Conservation (phyloP, 2,329 filamentous ascomycete genomes). For the Aureobasidium sp. region DNA sequence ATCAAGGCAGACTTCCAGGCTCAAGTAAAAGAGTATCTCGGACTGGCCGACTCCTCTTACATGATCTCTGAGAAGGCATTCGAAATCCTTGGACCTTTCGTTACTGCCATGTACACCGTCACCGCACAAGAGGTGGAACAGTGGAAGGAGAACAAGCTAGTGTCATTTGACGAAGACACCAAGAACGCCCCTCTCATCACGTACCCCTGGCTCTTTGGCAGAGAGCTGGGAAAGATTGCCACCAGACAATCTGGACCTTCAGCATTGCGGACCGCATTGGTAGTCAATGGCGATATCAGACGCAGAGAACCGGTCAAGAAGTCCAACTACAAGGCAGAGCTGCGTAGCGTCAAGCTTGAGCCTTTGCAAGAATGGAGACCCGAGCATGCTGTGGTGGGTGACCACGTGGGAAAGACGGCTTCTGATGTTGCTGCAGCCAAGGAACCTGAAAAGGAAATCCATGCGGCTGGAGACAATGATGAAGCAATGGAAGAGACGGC, state of each 20-base stretch:
- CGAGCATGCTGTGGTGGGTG: conserved; percentile 10
- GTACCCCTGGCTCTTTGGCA: conserved; percentile 92
- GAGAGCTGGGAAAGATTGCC: conserved; percentile 76
- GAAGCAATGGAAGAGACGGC: neutral
- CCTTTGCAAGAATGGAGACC: conserved; percentile 10
- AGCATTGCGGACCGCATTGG: neutral
- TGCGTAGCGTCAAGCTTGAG: neutral
- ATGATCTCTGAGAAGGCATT: conserved; percentile 45
- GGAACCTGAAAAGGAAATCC: neutral
- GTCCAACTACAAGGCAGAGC: neutral
- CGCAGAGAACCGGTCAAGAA: neutral
- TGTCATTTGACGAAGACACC: conserved; percentile 39
- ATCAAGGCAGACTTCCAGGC: conserved; percentile 76
- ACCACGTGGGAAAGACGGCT: neutral
- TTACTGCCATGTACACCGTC: conserved; percentile 89
- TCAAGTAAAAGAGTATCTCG: conserved; percentile 71
- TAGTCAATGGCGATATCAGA: neutral
- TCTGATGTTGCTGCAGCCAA: neutral
- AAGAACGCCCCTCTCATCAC: conserved; percentile 83
- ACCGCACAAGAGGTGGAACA: conserved; percentile 75
- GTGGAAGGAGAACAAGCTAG: conserved; percentile 59
- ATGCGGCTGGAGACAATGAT: neutral
- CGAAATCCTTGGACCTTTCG: conserved; percentile 71
- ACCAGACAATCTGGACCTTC: neutral
- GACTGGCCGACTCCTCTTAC: conserved; percentile 46